Conservation (phyloP, 306 rosid genomes). For the Vicia sativa region DNA sequence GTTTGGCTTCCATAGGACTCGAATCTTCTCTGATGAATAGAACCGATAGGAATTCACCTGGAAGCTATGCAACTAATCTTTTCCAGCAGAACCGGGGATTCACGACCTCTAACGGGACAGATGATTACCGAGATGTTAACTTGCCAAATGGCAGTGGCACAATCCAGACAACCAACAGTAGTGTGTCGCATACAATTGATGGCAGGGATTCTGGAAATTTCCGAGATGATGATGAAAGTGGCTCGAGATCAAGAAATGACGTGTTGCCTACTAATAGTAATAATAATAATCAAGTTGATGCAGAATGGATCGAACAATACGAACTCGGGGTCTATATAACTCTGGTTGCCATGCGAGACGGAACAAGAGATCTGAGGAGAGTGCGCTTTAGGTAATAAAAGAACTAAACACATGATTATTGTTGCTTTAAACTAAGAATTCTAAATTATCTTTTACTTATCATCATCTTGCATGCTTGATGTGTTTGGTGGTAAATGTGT, state of each 20-base stretch:
- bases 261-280: slow-evolving; percentile 41
- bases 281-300: slow-evolving; percentile 69
- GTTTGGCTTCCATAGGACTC: slow-evolving; percentile 62
- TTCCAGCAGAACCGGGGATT: slow-evolving; percentile 53
- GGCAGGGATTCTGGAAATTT: slow-evolving; percentile 65
- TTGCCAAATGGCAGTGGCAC: slow-evolving; percentile 54
- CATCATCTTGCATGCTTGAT: slow-evolving; percentile 2
- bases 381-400: slow-evolving; percentile 93
- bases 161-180: slow-evolving; percentile 49
- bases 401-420: background rate
- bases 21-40: slow-evolving; percentile 59
- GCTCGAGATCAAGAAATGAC: slow-evolving; percentile 56
- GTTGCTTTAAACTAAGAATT: background rate
- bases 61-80: slow-evolving; percentile 51
- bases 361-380: slow-evolving; percentile 88
- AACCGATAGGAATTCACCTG: slow-evolving; percentile 51
- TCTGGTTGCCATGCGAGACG: slow-evolving; percentile 73
- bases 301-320: slow-evolving; percentile 96
- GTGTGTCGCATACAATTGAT: slow-evolving; percentile 52
- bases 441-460: background rate
- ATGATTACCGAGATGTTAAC: slow-evolving; percentile 47
- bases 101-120: slow-evolving; percentile 54
- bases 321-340: slow-evolving; percentile 98
- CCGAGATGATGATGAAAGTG: slow-evolving; percentile 69
- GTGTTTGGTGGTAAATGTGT: slow-evolving; percentile 35